Conservation (phyloP, 352 stramenopile species). For the Thalassiosira hispida region DNA sequence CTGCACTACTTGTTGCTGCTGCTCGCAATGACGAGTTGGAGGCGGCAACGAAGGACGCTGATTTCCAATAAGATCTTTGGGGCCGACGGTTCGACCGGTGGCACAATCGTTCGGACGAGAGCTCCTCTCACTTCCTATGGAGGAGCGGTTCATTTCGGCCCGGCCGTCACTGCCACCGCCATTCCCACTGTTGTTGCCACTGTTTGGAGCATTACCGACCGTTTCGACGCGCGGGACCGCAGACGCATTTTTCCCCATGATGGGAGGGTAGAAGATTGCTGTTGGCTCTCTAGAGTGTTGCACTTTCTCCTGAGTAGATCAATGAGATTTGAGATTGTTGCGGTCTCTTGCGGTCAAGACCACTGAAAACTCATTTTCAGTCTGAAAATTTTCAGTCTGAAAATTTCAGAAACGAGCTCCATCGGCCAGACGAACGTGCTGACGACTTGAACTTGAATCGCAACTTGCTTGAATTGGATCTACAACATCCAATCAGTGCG, state of each 20-base stretch:
- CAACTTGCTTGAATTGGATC: neutral
- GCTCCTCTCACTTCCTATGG: conserved; percentile 4
- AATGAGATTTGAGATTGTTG: neutral
- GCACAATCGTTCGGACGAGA: conserved; percentile 12
- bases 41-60: neutral
- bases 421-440: neutral
- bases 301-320: neutral
- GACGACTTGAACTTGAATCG: too few relatives aligned
- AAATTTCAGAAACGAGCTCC: neutral
- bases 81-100: conserved; percentile 4
- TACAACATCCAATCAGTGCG: neutral
- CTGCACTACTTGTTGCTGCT: conserved; percentile 16
- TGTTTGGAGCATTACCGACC: conserved; percentile 1
- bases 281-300: neutral
- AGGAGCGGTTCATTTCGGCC: conserved; percentile 6
- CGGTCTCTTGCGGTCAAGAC: neutral
- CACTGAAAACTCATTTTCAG: conserved; percentile 3
- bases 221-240: conserved; percentile 1
- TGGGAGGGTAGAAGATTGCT: conserved; percentile 4
- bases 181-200: conserved; percentile 2
- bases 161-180: conserved; percentile 9
- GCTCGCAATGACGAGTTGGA: conserved; percentile 7
- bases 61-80: conserved; percentile 3
- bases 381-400: neutral
- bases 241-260: conserved; percentile 5